phyloP scores from a whole-genome alignment of 2,329 filamentous ascomycete species.

The Helminthosporium solani region DNA sequence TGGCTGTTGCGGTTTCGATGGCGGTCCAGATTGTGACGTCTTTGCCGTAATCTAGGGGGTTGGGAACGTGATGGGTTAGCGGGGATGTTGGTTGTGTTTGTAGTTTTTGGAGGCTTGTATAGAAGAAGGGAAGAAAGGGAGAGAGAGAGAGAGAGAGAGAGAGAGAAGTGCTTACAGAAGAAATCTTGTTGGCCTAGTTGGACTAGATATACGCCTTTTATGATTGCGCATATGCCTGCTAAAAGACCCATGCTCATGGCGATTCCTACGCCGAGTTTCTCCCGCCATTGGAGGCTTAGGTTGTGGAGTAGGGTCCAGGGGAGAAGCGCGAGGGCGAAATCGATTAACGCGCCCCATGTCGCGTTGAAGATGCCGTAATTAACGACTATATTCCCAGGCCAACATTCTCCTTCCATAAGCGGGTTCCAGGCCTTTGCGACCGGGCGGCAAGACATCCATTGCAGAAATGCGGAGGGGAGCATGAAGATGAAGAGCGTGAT shows the following conservation, averaged over 20 bases:
- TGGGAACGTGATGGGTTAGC: no score
- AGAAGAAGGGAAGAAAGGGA: not conserved
- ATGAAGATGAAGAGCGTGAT: slow-evolving; percentile 27
- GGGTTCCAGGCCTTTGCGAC: slow-evolving; percentile 20
- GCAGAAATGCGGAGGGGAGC: slow-evolving; percentile 23
- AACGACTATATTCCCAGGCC: slow-evolving; percentile 13
- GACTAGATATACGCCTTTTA: slow-evolving; percentile 27
- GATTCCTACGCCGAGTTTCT: slow-evolving; percentile 32
- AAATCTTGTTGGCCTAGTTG: slow-evolving; percentile 28
- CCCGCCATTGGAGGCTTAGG: slow-evolving; percentile 19
- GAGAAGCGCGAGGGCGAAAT: slow-evolving; percentile 28
- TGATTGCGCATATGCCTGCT: slow-evolving; percentile 27
- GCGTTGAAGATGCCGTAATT: slow-evolving; percentile 34
- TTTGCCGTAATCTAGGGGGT: slow-evolving; percentile 31
- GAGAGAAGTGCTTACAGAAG: slow-evolving; percentile 21
- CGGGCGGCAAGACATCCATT: slow-evolving; percentile 23
- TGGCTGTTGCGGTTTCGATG: slow-evolving; percentile 31
- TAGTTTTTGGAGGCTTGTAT: no score
- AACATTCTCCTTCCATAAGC: slow-evolving; percentile 20
- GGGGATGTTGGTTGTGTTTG: not conserved
- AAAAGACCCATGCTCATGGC: slow-evolving; percentile 34
- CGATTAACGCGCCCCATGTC: slow-evolving; percentile 22
- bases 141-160: no score
- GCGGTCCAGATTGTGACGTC: slow-evolving; percentile 34
- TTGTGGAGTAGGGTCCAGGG: slow-evolving; percentile 31